Conservation (phyloP, 305 asterid species). For the Caryopteris hybrid region DNA sequence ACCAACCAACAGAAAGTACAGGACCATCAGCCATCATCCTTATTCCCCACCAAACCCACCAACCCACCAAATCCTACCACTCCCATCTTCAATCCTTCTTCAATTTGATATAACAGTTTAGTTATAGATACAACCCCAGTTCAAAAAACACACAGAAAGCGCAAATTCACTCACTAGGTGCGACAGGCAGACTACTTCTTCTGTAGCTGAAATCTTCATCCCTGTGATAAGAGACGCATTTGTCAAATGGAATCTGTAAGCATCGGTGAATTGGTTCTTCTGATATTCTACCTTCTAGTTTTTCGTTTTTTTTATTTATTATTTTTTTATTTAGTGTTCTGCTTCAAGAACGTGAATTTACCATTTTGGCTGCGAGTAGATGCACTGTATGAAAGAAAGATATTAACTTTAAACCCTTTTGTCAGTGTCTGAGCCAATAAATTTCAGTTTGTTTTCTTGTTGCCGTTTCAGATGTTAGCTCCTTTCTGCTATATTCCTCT, state of each 20-base stretch:
- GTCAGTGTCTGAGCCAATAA: background rate
- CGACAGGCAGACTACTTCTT: no score
- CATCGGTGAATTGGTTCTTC: background rate
- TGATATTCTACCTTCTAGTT: background rate
- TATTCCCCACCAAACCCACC: no score
- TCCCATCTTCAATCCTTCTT: no score
- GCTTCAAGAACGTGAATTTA: background rate
- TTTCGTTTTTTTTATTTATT: background rate
- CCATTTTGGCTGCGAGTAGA: background rate
- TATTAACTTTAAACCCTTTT: background rate
- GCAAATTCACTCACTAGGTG: no score
- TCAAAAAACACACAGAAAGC: no score
- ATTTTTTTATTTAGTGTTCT: background rate
- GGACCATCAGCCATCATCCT: no score
- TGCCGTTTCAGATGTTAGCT: background rate
- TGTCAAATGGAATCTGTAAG: slow-evolving; percentile 10
- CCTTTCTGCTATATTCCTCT: background rate
- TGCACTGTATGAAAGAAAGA: background rate
- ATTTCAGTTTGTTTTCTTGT: background rate
- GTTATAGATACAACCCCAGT: no score
- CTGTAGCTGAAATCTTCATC: background rate
- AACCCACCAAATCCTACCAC: no score
- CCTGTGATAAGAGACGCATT: background rate
- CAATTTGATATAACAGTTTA: no score
- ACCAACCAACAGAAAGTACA: no score